A percentile compares a stretch with the other conserved stretches of the same genome.
phyloP scores from a whole-genome alignment of 495 filamentous ascomycete genomes.

The Penicillium fimorum region DNA sequence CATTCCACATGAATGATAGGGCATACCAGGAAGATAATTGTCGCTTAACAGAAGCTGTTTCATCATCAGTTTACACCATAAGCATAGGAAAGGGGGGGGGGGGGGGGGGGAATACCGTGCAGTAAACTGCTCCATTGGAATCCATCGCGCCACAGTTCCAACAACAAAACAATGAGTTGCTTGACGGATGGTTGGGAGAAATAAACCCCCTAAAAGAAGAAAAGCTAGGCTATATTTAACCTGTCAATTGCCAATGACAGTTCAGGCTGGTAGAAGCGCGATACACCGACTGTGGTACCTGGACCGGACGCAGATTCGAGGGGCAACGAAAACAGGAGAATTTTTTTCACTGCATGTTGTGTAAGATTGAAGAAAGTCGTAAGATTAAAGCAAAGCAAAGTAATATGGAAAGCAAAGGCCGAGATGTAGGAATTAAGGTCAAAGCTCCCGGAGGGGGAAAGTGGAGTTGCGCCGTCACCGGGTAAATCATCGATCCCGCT shows the following conservation, averaged over 20 bases:
- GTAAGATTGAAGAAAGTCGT: background rate
- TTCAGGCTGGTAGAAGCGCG: conserved; percentile 16
- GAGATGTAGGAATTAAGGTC: background rate
- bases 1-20: background rate
- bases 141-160: conserved; percentile 31
- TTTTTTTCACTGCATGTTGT: conserved; percentile 17
- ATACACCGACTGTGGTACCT: conserved; percentile 26
- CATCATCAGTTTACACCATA: conserved; percentile 11
- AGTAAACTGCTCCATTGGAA: conserved; percentile 50
- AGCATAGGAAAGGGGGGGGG: conserved; percentile 19
- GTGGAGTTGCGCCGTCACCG: conserved; percentile 1
- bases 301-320: conserved; percentile 24
- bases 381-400: too few relatives aligned
- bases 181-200: conserved; percentile 2
- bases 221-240: conserved; percentile 21
- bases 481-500: conserved; percentile 1
- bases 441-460: background rate
- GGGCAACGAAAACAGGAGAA: conserved; percentile 19
- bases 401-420: background rate
- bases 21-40: conserved; percentile 80
- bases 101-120: too few relatives aligned
- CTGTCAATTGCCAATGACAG: conserved; percentile 12
- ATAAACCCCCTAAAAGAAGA: conserved; percentile 3
- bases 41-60: conserved; percentile 83
- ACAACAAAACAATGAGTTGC: conserved; percentile 8